phyloP scores from a whole-genome alignment of 2,329 filamentous ascomycete genomes.

The Madurella mycetomatis region DNA sequence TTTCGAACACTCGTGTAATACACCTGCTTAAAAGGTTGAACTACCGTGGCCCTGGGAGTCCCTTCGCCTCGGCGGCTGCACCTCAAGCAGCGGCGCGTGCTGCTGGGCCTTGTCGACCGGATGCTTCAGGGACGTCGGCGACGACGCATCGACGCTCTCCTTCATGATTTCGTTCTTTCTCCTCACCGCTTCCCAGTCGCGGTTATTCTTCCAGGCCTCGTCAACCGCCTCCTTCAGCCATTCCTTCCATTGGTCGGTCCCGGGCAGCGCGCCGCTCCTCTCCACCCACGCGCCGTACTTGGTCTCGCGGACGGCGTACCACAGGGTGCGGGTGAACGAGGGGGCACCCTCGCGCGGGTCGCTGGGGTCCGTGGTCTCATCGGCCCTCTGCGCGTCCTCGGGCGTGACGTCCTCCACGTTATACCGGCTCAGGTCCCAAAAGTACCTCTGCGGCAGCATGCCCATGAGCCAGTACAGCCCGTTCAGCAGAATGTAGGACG shows the following conservation, averaged over 20 bases:
- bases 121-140: neutral
- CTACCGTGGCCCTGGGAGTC: neutral
- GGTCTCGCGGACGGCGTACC: conserved; percentile 56
- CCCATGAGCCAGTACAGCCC: conserved; percentile 55
- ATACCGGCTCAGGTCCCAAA: conserved; percentile 58
- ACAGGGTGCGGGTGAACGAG: conserved; percentile 53
- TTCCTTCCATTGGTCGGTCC: conserved; percentile 47
- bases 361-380: conserved; percentile 27
- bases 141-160: conserved; percentile 7
- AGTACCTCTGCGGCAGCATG: conserved; percentile 43
- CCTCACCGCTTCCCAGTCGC: conserved; percentile 44
- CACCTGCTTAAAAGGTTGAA: neutral
- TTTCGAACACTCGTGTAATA: neutral
- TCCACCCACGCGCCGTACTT: conserved; percentile 49
- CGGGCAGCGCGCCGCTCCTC: conserved; percentile 47
- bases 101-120: conserved; percentile 16
- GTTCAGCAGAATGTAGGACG: conserved; percentile 56
- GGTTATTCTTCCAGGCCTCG: conserved; percentile 32
- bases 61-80: conserved; percentile 8
- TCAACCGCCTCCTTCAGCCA: conserved; percentile 50
- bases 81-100: conserved; percentile 19
- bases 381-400: conserved; percentile 34
- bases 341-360: conserved; percentile 39
- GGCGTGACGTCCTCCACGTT: conserved; percentile 39
- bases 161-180: conserved; percentile 48